phyloP scores from a whole-genome alignment of 2,329 filamentous ascomycete genomes.

The Aspergillus clavatus region DNA sequence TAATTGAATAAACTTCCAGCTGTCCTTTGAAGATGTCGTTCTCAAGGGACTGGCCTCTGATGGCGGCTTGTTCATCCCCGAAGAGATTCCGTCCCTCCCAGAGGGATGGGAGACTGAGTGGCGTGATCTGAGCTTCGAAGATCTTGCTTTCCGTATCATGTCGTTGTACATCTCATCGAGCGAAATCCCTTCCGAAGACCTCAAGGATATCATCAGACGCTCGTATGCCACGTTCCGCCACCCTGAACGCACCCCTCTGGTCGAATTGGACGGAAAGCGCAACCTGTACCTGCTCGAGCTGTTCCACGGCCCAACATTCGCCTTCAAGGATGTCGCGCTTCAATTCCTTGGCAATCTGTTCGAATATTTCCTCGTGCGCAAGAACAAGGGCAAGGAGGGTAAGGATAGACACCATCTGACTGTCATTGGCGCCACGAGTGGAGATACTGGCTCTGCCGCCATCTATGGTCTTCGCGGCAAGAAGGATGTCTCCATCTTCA shows the following conservation, averaged over 20 bases:
- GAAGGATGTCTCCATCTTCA: conserved; percentile 95
- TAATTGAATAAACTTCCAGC: conserved; percentile 19
- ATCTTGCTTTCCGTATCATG: conserved; percentile 67
- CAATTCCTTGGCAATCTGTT: conserved; percentile 94
- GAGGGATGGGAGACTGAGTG: conserved; percentile 22
- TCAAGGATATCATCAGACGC: conserved; percentile 75
- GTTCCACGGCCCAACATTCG: conserved; percentile 92
- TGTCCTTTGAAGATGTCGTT: conserved; percentile 87
- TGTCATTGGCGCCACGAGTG: conserved; percentile 80
- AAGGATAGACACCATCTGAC: conserved; percentile 72
- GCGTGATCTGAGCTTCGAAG: conserved; percentile 23
- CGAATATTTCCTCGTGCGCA: conserved; percentile 45
- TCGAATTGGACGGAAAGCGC: conserved; percentile 64
- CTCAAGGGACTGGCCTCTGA: conserved; percentile 83
- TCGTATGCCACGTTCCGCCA: conserved; percentile 88
- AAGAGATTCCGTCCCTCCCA: conserved; percentile 39
- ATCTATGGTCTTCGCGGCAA: conserved; percentile 94
- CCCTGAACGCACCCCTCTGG: conserved; percentile 70
- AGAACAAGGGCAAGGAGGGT: conserved; percentile 39
- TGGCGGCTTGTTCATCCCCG: conserved; percentile 83
- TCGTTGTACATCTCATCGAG: conserved; percentile 77
- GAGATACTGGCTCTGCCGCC: conserved; percentile 85
- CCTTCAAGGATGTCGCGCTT: conserved; percentile 91
- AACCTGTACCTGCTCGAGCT: conserved; percentile 86
- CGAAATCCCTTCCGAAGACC: conserved; percentile 75